These are phyloP conservation scores for Hypoxylon sp. DNA, from an alignment of 2,329 filamentous ascomycete species.

Conservation along the genomic window DNA sequence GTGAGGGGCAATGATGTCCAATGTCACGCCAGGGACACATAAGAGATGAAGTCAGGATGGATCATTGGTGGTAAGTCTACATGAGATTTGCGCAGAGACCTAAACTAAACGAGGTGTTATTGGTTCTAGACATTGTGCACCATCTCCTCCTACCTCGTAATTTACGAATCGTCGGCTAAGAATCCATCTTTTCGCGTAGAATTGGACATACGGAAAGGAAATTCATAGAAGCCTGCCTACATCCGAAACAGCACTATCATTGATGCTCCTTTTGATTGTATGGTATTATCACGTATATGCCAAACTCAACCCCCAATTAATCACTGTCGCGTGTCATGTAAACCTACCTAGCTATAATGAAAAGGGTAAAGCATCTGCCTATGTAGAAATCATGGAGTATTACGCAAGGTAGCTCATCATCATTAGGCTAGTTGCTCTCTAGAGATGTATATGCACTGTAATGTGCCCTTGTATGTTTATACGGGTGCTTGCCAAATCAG, in stretches of 20 bases:
- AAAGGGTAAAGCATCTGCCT: neutral
- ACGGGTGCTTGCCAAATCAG: neutral
- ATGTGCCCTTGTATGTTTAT: neutral
- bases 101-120: neutral
- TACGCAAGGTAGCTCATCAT: neutral
- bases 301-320: neutral
- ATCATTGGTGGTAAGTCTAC: neutral
- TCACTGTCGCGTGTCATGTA: neutral
- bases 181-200: neutral
- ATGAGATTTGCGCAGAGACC: neutral
- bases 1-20: constrained; percentile 56
- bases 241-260: neutral
- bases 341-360: neutral
- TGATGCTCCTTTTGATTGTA: neutral
- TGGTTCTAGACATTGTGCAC: neutral
- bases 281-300: neutral
- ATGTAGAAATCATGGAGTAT: neutral
- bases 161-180: no score
- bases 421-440: no score
- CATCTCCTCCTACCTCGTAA: neutral
- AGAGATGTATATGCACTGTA: no score
- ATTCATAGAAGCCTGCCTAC: neutral
- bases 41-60: neutral
- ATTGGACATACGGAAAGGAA: constrained; percentile 6
- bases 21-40: neutral